Base-by-base conservation (phyloP, 768 basidiomycete species). In the Harrya chromipes region DNA sequence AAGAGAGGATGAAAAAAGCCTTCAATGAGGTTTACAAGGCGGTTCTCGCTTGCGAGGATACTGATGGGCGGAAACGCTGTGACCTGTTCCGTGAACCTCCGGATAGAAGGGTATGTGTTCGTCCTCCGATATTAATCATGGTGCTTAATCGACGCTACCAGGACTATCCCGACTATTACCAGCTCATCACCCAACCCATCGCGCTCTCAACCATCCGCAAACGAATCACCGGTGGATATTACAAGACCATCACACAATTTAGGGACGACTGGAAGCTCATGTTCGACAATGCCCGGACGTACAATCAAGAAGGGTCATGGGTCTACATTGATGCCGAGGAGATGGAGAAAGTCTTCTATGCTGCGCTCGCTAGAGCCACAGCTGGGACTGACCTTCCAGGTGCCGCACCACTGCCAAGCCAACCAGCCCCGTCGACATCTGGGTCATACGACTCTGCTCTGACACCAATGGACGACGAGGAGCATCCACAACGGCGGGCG, bases 251-350 rank as follows among this genome's bases (percentile, higher is more conserved):
- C 31, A 71, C 78, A 29, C 74, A 79, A 49, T 93, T 84, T 72
- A 75, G 80, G 49, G 80, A 82, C 40, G 92, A 95, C 67, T 92
- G 87, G 83, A 79, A 79, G 57, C 78, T 93, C 48, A 94, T 99
- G 87, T 97, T 94, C 69, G 79, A 82, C 67, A 98, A 98, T 61
- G 94, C 95, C 5, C 80, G 89, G 59, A 88, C 83, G 38, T 98
- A 92, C 75, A 97, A 97, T 66, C 85, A 88, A 67, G 92, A 95
- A 69, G 92, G 88, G 2, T 94, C 92, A 0, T 92, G 90, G 88
- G 93, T 97, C 33, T 95, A 94, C 69, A 77, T 88, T 52, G 92
- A 95, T 53, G 94, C 95, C 8, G 88, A 91, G 42, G 90, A 92
- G 72, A 91, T 94, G 88, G 88, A 95, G 71, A 89, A 87, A 63